A percentile compares a stretch with the other conserved stretches of the same genome.
Evolutionary conservation across 768 basidiomycete genomes (phyloP).

Genomic region (Tulasnella sp.): DNA sequence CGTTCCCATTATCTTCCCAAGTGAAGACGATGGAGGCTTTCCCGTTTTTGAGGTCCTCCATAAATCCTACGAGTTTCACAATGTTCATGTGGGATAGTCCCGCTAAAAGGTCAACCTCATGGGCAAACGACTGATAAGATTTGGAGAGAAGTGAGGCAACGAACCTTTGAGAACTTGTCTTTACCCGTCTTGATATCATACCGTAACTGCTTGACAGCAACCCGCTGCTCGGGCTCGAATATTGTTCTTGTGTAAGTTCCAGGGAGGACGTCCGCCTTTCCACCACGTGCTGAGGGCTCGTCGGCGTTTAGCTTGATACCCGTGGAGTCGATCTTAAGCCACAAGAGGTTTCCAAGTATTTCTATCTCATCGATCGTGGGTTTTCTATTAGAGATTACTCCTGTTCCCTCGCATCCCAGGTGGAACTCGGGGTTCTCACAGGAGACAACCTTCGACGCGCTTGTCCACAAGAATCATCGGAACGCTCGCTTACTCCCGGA

Average conservation of each 20-base stretch:
- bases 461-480: background rate
- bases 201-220: no score
- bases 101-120: background rate
- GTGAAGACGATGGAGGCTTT: background rate
- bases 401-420: no score
- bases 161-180: no score
- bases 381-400: no score
- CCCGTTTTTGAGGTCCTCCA: background rate
- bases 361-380: background rate
- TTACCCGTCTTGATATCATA: no score
- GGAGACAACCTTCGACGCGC: background rate
- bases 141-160: background rate
- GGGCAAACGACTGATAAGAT: background rate
- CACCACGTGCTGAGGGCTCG: no score
- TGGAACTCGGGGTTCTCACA: background rate
- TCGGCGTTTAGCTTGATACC: background rate
- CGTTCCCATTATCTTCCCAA: background rate
- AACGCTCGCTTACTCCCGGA: no score
- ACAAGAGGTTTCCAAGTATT: background rate
- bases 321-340: background rate
- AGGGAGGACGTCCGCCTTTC: no score
- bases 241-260: no score
- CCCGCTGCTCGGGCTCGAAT: no score
- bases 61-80: background rate
- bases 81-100: background rate